Evolutionary conservation across 306 rosid species (phyloP).

Genomic region (Crotalaria pallida): DNA sequence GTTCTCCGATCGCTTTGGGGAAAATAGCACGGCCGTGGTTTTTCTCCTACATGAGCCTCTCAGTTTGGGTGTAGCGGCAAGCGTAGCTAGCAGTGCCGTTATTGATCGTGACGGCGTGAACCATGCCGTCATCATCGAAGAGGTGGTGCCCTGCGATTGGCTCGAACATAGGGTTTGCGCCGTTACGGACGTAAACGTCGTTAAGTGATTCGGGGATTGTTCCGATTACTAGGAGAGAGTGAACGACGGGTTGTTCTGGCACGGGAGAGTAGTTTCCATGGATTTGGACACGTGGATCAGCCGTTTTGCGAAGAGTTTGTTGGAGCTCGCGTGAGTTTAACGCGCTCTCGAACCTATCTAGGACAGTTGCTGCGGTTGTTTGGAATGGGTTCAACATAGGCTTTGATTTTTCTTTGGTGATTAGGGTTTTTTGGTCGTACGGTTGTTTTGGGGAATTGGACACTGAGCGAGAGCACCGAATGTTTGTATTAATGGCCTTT

Average conservation of each 20-base stretch:
- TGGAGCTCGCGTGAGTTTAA: conserved; percentile 52
- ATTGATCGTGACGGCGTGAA: conserved; percentile 61
- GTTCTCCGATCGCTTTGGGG: conserved; percentile 75
- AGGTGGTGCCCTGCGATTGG: conserved; percentile 75
- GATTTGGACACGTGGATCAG: conserved; percentile 65
- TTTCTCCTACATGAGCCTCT: conserved; percentile 59
- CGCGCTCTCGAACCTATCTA: conserved; percentile 61
- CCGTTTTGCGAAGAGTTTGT: conserved; percentile 60
- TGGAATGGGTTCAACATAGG: conserved; percentile 57
- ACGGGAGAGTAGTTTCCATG: conserved; percentile 79
- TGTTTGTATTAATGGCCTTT: background rate
- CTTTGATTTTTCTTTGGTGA: conserved; percentile 16
- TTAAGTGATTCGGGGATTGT: conserved; percentile 44
- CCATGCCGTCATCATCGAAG: conserved; percentile 90
- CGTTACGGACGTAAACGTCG: conserved; percentile 76
- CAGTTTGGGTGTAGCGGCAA: conserved; percentile 71
- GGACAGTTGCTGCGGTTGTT: conserved; percentile 55
- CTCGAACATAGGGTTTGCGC: conserved; percentile 59
- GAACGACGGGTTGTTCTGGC: conserved; percentile 46
- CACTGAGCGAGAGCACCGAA: conserved; percentile 49
- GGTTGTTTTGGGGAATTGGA: conserved; percentile 60
- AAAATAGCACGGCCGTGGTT: conserved; percentile 48
- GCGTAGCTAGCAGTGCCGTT: conserved; percentile 51
- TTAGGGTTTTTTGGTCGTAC: conserved; percentile 18
- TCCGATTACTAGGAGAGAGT: conserved; percentile 47